These are phyloP conservation scores for Coemansia pectinata DNA, from an alignment of 192 early-diverging fungal species.

Conservation along the genomic window DNA sequence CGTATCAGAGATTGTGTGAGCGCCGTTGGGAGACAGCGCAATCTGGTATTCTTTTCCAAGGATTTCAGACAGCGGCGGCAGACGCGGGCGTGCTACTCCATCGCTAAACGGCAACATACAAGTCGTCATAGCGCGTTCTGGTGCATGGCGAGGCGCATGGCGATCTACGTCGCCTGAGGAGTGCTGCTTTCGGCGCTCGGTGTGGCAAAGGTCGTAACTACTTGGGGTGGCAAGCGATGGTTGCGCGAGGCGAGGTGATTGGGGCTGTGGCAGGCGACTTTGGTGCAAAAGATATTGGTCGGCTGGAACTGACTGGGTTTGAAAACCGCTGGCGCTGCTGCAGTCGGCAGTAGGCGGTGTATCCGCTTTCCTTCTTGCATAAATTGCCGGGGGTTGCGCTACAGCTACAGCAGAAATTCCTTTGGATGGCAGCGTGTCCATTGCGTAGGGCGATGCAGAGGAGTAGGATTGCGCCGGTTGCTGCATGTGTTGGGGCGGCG, in stretches of 20 bases:
- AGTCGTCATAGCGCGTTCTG: slow-evolving; percentile 7
- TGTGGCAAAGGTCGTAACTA: slow-evolving; percentile 1
- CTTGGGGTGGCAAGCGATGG: neutral
- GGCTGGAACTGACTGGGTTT: neutral
- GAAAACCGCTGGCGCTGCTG: slow-evolving; percentile 14
- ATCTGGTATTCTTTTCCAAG: slow-evolving; percentile 48
- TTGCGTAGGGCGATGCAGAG: slow-evolving; percentile 33
- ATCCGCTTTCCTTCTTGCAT: slow-evolving; percentile 40
- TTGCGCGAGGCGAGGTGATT: neutral
- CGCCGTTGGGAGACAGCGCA: slow-evolving; percentile 19
- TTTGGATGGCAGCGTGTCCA: slow-evolving; percentile 26
- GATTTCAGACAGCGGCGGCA: slow-evolving; percentile 48
- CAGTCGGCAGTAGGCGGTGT: slow-evolving; percentile 15
- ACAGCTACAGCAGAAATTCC: slow-evolving; percentile 1
- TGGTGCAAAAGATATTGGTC: neutral
- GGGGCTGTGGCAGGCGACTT: neutral
- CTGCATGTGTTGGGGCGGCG: slow-evolving; percentile 52
- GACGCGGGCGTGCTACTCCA: slow-evolving; percentile 32
- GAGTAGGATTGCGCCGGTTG: slow-evolving; percentile 42
- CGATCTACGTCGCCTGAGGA: neutral
- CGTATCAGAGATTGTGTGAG: neutral
- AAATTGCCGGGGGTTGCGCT: slow-evolving; percentile 46
- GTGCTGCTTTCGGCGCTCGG: neutral
- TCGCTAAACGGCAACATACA: slow-evolving; percentile 43
- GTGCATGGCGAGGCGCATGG: neutral